Evolutionary conservation across 176 grass and related monocot genomes (phyloP).

Genomic region (sorghum (Sorghum bicolor)): Sorghum_bicolor_NCBIv3 NC_012876.2:418001-418500

Average conservation of each 20-base stretch:
- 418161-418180: constrained; percentile 51
- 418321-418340: constrained; percentile 80
- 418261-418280: background rate
- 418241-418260: background rate
- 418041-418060: constrained; percentile 76
- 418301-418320: constrained; percentile 83
- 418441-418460: constrained; percentile 46
- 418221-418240: background rate
- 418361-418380: constrained; percentile 75
- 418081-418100: constrained; percentile 74
- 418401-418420: constrained; percentile 95
- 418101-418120: constrained; percentile 87
- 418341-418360: constrained; percentile 76
- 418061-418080: constrained; percentile 66
- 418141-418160: constrained; percentile 73
- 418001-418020: constrained; percentile 83
- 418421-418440: constrained; percentile 90
- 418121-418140: constrained; percentile 76
- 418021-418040: constrained; percentile 66
- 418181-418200: constrained; percentile 58
- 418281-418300: constrained; percentile 61
- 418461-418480: constrained; percentile 21
- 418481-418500: constrained; percentile 15
- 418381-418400: constrained; percentile 95
- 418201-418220: constrained; percentile 26